A percentile compares a stretch with the other conserved stretches of the same genome.
These are phyloP conservation scores for Pestalotiopsis fici DNA, from an alignment of 2,329 filamentous ascomycete species.

Conservation along the genomic window DNA sequence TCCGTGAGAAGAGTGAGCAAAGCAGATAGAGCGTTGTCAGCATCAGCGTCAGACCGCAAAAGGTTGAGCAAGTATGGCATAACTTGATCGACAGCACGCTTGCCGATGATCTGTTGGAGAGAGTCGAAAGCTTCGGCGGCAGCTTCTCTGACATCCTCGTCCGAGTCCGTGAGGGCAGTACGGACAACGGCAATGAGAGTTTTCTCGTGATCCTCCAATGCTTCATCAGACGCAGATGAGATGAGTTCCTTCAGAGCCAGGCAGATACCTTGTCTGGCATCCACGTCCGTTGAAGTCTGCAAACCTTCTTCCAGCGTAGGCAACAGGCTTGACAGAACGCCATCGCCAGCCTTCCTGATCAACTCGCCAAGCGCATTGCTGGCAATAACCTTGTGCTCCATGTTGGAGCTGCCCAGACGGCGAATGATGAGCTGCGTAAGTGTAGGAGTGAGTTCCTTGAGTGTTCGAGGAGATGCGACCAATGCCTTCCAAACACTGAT, in stretches of 20 bases:
- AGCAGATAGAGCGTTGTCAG: conserved; percentile 89
- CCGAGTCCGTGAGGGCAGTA: conserved; percentile 85
- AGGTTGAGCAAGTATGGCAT: conserved; percentile 88
- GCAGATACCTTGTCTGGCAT: conserved; percentile 96
- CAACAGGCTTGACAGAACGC: conserved; percentile 82
- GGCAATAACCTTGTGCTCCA: conserved; percentile 98
- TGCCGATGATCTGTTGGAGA: conserved; percentile 89
- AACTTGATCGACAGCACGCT: conserved; percentile 92
- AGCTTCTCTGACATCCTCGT: conserved; percentile 88
- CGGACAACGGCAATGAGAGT: conserved; percentile 92
- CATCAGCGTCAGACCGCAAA: conserved; percentile 82
- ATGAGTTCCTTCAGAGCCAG: conserved; percentile 95
- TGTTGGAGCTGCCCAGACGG: conserved; percentile 90
- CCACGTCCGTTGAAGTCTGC: conserved; percentile 83
- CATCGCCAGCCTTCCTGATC: conserved; percentile 94
- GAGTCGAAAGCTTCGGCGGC: conserved; percentile 97
- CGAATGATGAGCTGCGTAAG: conserved; percentile 94
- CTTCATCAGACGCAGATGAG: conserved; percentile 81
- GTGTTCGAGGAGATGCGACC: conserved; percentile 85
- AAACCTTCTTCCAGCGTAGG: conserved; percentile 92
- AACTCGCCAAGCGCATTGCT: conserved; percentile 95
- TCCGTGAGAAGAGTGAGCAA: conserved; percentile 94
- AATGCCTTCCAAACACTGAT: conserved; percentile 96
- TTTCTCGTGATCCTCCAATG: conserved; percentile 92
- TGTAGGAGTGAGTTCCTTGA: conserved; percentile 94